Conservation (phyloP, 345 rosid genomes). For the Dipteronia dyeriana region DNA sequence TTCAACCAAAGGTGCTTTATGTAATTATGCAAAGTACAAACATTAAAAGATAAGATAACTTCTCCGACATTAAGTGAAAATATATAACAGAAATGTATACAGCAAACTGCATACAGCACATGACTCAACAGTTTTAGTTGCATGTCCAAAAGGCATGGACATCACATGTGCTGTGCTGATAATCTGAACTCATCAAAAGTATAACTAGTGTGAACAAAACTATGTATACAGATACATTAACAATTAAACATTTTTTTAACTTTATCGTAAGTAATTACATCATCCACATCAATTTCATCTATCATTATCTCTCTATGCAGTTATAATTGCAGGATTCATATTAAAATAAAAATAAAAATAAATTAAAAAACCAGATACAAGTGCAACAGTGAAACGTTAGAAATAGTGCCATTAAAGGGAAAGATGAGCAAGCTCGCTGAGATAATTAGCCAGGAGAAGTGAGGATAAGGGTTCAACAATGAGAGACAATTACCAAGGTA, state of each 20-base stretch:
- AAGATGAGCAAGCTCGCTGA: neutral
- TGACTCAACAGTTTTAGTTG: neutral
- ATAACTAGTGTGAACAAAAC: neutral
- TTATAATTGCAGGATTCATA: neutral
- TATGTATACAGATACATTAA: neutral
- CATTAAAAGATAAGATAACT: neutral
- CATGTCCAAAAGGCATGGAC: constrained; percentile 7
- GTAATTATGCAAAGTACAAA: neutral
- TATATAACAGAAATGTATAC: neutral
- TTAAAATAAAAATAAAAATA: neutral
- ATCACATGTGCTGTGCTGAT: neutral
- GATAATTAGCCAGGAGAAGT: neutral
- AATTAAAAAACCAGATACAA: neutral
- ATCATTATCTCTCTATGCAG: neutral
- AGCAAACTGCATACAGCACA: neutral
- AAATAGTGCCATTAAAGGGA: neutral
- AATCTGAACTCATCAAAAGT: neutral
- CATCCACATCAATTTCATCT: neutral
- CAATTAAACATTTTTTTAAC: neutral
- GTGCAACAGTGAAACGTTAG: neutral
- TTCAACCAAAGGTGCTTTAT: neutral
- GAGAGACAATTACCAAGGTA: neutral
- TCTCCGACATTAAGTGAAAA: neutral
- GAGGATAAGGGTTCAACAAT: neutral
- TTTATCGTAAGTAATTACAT: neutral